Evolutionary conservation across 2,329 filamentous ascomycete species (phyloP).

Genomic region (Aspergillus fructus): DNA sequence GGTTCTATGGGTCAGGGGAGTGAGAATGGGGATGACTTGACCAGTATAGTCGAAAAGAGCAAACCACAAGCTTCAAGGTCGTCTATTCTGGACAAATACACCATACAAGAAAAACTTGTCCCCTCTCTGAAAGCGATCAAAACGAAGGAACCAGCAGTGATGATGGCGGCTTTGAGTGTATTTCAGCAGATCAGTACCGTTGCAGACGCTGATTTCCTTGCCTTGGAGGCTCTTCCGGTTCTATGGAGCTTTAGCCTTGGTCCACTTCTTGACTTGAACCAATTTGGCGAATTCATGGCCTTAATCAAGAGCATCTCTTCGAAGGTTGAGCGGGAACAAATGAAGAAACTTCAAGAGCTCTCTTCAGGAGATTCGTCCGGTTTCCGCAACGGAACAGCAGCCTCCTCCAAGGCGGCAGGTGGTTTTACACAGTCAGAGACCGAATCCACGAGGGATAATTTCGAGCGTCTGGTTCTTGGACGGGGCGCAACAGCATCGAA

Average conservation of each 20-base stretch:
- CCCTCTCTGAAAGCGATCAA: conserved; percentile 90
- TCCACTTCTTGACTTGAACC: conserved; percentile 79
- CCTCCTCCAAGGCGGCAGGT: conserved; percentile 26
- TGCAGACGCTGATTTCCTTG: conserved; percentile 87
- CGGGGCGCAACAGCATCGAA: conserved; percentile 45
- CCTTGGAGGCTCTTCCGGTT: conserved; percentile 84
- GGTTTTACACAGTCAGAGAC: conserved; percentile 46
- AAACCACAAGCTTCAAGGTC: conserved; percentile 64
- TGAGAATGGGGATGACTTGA: conserved; percentile 66
- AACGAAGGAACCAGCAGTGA: conserved; percentile 95
- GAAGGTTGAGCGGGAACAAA: conserved; percentile 85
- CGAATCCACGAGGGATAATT: conserved; percentile 67
- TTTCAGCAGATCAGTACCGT: conserved; percentile 77
- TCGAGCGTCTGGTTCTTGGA: conserved; percentile 86
- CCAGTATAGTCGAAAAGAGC: conserved; percentile 58
- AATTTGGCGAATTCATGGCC: conserved; percentile 87
- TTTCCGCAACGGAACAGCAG: conserved; percentile 31
- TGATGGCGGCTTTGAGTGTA: conserved; percentile 87
- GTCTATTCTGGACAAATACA: conserved; percentile 91
- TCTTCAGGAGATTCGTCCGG: conserved; percentile 57
- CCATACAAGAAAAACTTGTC: conserved; percentile 95
- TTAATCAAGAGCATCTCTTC: conserved; percentile 78
- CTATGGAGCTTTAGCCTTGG: conserved; percentile 91
- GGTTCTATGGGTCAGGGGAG: conserved; percentile 57
- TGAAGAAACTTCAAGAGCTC: conserved; percentile 82